These are phyloP conservation scores for Cupressus sempervirens DNA, from an alignment of 75 land plant species.

Conservation along the genomic window DNA sequence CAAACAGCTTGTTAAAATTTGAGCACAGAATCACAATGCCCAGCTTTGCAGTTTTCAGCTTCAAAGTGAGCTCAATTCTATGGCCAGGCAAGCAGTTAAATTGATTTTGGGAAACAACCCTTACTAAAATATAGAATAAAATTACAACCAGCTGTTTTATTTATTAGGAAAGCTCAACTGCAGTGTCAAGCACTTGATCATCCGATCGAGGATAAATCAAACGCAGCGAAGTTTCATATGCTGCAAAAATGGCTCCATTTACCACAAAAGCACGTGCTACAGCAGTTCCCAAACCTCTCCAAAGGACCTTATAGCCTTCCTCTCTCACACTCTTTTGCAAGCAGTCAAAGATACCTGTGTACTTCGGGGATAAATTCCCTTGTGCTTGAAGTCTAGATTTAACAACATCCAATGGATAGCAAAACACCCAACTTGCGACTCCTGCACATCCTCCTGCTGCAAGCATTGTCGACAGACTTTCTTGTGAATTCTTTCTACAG, in stretches of 20 bases:
- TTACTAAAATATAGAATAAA: background rate
- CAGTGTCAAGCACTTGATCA: constrained; percentile 6
- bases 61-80: background rate
- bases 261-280: constrained; percentile 82
- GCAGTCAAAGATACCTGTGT: constrained; percentile 83
- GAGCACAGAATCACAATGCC: background rate
- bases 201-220: constrained; percentile 24
- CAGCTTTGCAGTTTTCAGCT: background rate
- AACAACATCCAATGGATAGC: constrained; percentile 90
- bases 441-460: constrained; percentile 93
- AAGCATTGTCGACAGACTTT: constrained; percentile 73
- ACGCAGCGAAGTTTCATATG: constrained; percentile 76
- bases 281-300: constrained; percentile 87
- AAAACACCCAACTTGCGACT: constrained; percentile 88
- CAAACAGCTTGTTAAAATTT: background rate
- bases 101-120: background rate
- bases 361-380: constrained; percentile 22
- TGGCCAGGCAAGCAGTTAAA: background rate
- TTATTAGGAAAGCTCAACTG: background rate
- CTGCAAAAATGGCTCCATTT: constrained; percentile 90
- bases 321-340: constrained; percentile 61
- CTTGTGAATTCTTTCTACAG: constrained; percentile 69
- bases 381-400: constrained; percentile 91
- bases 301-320: constrained; percentile 78
- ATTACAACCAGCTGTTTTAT: background rate